Evolutionary conservation across 1,284 basidiomycete genomes (phyloP), one percentile per base, ranked within the genome.

Genomic region (Schizophyllum amplum): DNA sequence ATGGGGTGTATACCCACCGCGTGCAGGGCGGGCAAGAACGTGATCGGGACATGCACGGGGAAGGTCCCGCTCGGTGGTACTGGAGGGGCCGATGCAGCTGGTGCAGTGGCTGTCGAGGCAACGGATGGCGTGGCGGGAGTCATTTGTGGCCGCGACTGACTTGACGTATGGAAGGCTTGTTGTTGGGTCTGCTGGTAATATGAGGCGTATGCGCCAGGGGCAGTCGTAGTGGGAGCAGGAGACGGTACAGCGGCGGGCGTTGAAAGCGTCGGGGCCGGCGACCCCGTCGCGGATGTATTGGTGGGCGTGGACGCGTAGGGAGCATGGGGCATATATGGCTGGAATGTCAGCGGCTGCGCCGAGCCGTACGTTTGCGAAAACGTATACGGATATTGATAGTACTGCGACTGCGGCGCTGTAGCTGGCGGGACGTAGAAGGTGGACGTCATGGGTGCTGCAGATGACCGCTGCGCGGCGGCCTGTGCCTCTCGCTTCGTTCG

Each of bases 1-100:
- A 89, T 75, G n/a, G 88, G 88, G 6, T 83, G 72, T 62, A 91
- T 90, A 13, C 87, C 87, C 22, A 90, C 74, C 0, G 82, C 77
- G 55, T 84, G 79, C 7, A 91, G 72, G 13, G 85, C 81, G 15
- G 84, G 80, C 15, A 91, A 71, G 1, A 84, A 86, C 17, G 83
- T 76, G 1, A 85, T 79, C 17, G 88, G 88, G 27, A 90, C 71
- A 59, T 87, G 84, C 0, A 90, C 83, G 22, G 88, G 87, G 61
- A 90, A 86, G 2, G 86, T 79, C 17, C 73, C 71, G 7, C 62
- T 68, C 24, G 77, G 65, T 25, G 74, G 68, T 59, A 77, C 3
- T 9, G 33, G 33, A 42, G 33, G 13, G 33, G 33, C 11, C 33
- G 33, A 42, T 9, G 33, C 33, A 42, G 33, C 33, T 42, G 33